Evolutionary conservation across 371 early-diverging fungal genomes (phyloP).

Genomic region (Amoeboaphelidium protococcarum): DNA sequence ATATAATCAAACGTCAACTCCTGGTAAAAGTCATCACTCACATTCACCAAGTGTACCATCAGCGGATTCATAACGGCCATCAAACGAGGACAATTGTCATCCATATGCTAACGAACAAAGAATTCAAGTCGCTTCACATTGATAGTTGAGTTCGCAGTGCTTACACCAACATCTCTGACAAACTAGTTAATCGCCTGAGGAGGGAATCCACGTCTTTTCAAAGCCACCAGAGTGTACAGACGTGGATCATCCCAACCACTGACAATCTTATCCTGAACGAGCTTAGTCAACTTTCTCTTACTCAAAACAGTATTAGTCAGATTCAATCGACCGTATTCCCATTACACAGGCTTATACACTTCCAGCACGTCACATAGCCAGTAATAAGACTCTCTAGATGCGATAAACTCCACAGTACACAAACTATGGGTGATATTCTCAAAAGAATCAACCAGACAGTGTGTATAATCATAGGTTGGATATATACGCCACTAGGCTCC

Average conservation of each 20-base stretch:
- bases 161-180: constrained; percentile 78
- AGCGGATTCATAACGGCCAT: constrained; percentile 77
- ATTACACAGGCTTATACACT: constrained; percentile 98
- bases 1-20: constrained; percentile 56
- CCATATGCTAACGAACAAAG: constrained; percentile 79
- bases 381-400: constrained; percentile 88
- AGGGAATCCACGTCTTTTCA: constrained; percentile 95
- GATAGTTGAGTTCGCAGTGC: constrained; percentile 61
- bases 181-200: constrained; percentile 96
- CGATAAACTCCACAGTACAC: constrained; percentile 93
- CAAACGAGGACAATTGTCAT: constrained; percentile 66
- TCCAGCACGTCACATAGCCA: constrained; percentile 97
- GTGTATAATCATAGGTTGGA: constrained; percentile 98
- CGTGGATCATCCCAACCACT: constrained; percentile 96
- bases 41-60: constrained; percentile 56
- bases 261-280: constrained; percentile 56
- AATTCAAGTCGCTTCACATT: constrained; percentile 80
- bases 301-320: constrained; percentile 89
- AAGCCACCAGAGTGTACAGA: constrained; percentile 82
- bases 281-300: constrained; percentile 87
- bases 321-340: constrained; percentile 96
- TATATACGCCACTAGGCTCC: constrained; percentile 88
- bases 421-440: constrained; percentile 99
- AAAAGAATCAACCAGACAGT: constrained; percentile 95
- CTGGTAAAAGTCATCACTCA: constrained; percentile 44